These are phyloP conservation scores for Scopulariopsis brevicaulis DNA, from an alignment of 2,329 filamentous ascomycete species.

Conservation along the genomic window DNA sequence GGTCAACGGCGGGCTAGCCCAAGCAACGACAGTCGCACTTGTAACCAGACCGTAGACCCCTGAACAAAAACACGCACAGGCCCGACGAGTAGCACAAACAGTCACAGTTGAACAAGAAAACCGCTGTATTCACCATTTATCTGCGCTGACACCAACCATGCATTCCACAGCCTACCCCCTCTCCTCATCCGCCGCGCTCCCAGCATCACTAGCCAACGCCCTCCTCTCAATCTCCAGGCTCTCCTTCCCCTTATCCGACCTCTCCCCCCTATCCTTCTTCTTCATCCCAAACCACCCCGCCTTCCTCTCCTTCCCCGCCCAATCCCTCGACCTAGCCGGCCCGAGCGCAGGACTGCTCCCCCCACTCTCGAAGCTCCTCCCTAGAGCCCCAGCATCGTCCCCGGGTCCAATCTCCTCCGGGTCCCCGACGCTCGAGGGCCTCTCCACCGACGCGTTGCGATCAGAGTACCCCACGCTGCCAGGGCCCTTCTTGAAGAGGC, in stretches of 20 bases:
- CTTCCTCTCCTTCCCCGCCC: conserved; percentile 38
- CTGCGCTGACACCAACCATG: background rate
- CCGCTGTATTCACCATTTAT: background rate
- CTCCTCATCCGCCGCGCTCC: conserved; percentile 12
- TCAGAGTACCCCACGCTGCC: conserved; percentile 47
- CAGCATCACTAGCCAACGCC: conserved; percentile 11
- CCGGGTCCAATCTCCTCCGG: conserved; percentile 36
- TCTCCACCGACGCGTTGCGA: conserved; percentile 35
- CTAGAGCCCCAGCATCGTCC: conserved; percentile 30
- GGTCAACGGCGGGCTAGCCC: too few species aligned
- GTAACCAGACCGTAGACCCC: too few species aligned
- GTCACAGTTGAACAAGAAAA: background rate
- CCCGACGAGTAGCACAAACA: background rate
- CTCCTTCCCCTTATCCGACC: conserved; percentile 28
- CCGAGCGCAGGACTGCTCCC: conserved; percentile 46
- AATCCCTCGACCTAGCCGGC: conserved; percentile 33
- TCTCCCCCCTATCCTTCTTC: conserved; percentile 39
- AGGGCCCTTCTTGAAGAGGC: conserved; percentile 47
- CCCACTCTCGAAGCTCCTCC: conserved; percentile 43
- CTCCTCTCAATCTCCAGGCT: conserved; percentile 37
- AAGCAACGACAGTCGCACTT: too few species aligned
- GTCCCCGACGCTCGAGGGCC: conserved; percentile 48
- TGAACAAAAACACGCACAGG: background rate
- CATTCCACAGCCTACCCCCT: background rate
- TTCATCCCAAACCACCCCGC: conserved; percentile 45